Conservation (phyloP, 192 early-diverging fungal species). For the Powellomyces hirtus region DNA sequence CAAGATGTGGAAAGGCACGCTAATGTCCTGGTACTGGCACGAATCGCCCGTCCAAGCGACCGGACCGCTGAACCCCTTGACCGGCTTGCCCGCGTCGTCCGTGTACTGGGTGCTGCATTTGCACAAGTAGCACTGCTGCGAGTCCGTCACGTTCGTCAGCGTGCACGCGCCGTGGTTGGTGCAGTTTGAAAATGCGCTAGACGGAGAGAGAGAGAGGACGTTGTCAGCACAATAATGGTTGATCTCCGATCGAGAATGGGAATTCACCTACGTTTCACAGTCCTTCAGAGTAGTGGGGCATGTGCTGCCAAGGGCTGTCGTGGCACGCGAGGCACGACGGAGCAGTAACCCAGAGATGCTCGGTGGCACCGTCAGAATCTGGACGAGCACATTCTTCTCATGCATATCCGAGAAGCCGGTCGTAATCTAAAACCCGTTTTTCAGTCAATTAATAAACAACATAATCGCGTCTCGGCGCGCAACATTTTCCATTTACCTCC, state of each 20-base stretch:
- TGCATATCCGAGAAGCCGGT: constrained; percentile 1
- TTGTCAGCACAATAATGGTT: not conserved
- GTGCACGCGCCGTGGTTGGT: constrained; percentile 30
- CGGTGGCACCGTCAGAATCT: constrained; percentile 3
- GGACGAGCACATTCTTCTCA: not conserved
- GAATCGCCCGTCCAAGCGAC: constrained; percentile 31
- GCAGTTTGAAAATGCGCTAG: constrained; percentile 30
- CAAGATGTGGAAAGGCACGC: constrained; percentile 28
- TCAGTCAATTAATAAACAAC: not conserved
- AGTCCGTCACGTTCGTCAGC: not conserved
- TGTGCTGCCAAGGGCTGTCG: not conserved
- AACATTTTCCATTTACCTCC: too few relatives aligned
- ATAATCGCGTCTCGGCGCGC: too few relatives aligned
- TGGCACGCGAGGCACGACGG: not conserved
- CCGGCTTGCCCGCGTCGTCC: constrained; percentile 24
- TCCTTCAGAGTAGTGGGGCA: not conserved
- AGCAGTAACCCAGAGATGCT: not conserved
- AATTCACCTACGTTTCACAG: not conserved
- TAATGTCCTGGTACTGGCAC: constrained; percentile 39
- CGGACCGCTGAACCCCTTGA: constrained; percentile 24
- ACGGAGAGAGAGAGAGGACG: not conserved
- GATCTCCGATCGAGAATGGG: not conserved
- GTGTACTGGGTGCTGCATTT: constrained; percentile 26
- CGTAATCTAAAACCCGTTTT: not conserved
- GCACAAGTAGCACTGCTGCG: constrained; percentile 25